Evolutionary conservation across 1,284 basidiomycete genomes (phyloP).

Genomic region (Ceratobasidium papillatum): DNA sequence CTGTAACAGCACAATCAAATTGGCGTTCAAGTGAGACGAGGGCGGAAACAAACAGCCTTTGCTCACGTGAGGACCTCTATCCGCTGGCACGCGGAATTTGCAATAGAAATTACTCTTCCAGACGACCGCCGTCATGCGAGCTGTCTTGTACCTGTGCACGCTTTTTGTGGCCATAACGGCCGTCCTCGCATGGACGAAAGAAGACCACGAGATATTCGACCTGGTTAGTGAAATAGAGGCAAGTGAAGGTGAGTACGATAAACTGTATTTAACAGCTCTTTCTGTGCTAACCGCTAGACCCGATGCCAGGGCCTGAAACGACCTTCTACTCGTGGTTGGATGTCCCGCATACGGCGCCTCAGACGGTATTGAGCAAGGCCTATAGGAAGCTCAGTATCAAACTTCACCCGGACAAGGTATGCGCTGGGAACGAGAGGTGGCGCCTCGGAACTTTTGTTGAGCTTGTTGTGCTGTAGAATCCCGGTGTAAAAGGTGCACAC

Average conservation of each 20-base stretch:
- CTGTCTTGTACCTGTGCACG: conserved; percentile 19
- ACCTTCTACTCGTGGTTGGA: conserved; percentile 90
- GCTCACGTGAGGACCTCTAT: conserved; percentile 11
- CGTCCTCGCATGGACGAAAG: conserved; percentile 56
- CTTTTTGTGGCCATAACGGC: conserved; percentile 34
- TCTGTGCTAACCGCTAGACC: conserved; percentile 35
- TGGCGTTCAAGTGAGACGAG: background rate
- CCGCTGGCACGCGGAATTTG: conserved; percentile 35
- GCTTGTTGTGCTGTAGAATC: conserved; percentile 64
- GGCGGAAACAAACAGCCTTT: background rate
- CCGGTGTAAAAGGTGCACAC: conserved; percentile 77
- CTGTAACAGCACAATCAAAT: background rate
- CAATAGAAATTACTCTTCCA: conserved; percentile 3
- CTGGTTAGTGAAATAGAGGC: conserved; percentile 85
- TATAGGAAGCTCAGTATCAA: conserved; percentile 89
- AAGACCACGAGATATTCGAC: conserved; percentile 96
- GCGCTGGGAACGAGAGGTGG: conserved; percentile 1
- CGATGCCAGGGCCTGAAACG: conserved; percentile 72
- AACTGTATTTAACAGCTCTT: background rate
- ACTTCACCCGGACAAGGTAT: conserved; percentile 71
- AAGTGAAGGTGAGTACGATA: conserved; percentile 70
- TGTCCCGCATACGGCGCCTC: conserved; percentile 72
- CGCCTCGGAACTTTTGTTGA: conserved; percentile 71
- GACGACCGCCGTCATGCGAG: conserved; percentile 34
- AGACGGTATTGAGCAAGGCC: conserved; percentile 81